Percentiles rank a stretch among this genome's conserved stretches.
These are phyloP conservation scores for Babjeviella inositovora DNA, from an alignment of 805 yeast genomes.

Conservation along the genomic window DNA sequence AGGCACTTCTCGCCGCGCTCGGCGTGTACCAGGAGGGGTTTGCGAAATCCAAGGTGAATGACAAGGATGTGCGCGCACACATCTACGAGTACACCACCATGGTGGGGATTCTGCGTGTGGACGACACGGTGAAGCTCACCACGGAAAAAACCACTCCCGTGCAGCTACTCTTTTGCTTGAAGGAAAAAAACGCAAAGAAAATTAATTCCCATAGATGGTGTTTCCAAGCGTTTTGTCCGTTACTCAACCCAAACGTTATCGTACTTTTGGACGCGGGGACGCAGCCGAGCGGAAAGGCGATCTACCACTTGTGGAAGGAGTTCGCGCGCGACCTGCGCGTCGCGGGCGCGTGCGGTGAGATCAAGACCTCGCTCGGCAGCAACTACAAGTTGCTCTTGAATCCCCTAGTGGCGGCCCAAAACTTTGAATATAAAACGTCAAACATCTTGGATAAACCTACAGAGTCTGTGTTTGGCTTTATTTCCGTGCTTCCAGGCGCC, in stretches of 20 bases:
- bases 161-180: constrained; percentile 42
- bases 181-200: constrained; percentile 47
- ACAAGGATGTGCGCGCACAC: constrained; percentile 45
- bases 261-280: constrained; percentile 51
- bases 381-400: constrained; percentile 30
- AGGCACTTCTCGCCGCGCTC: constrained; percentile 46
- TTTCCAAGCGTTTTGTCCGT: constrained; percentile 45
- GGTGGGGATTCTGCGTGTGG: constrained; percentile 26
- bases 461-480: constrained; percentile 49
- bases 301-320: constrained; percentile 46
- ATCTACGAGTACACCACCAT: constrained; percentile 52
- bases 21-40: constrained; percentile 56
- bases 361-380: constrained; percentile 39
- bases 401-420: constrained; percentile 50
- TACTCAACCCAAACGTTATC: constrained; percentile 39
- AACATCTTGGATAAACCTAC: constrained; percentile 54
- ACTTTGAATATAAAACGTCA: constrained; percentile 52
- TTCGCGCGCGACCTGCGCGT: constrained; percentile 40
- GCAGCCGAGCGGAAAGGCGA: constrained; percentile 38
- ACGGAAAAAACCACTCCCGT: constrained; percentile 44
- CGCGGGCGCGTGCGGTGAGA: constrained; percentile 65
- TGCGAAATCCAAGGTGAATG: constrained; percentile 43
- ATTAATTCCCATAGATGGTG: constrained; percentile 60
- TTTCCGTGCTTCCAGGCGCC: constrained; percentile 54
- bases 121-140: constrained; percentile 36